Percentiles rank a stretch among this genome's conserved stretches.
Conservation (phyloP, 2,329 filamentous ascomycete species). For the Colletotrichum sp. region DNA sequence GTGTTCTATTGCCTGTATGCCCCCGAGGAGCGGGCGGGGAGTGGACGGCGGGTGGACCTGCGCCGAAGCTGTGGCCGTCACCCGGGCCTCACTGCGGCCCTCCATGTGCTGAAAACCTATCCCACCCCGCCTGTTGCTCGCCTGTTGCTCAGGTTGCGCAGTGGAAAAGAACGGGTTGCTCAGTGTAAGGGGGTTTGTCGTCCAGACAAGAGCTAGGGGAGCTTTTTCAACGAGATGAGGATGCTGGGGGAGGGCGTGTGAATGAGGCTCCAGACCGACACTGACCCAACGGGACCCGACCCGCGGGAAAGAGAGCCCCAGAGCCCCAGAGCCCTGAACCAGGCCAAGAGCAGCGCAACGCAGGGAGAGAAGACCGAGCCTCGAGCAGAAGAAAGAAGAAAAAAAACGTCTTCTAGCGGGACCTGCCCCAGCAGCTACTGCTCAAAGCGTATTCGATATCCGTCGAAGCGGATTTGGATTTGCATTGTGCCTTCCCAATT, state of each 20-base stretch:
- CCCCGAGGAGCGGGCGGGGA: neutral
- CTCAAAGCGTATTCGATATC: neutral
- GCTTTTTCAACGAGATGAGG: neutral
- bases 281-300: neutral
- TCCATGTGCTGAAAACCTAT: neutral
- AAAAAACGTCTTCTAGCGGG: neutral
- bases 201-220: neutral
- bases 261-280: neutral
- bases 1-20: neutral
- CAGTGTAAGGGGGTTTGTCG: conserved; percentile 16
- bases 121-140: neutral
- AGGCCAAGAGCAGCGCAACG: neutral
- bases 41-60: neutral
- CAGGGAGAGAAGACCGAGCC: neutral
- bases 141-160: neutral
- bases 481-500: neutral
- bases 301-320: neutral
- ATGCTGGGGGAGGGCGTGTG: neutral
- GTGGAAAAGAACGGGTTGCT: conserved; percentile 15
- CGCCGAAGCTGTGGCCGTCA: neutral
- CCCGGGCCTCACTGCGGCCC: neutral
- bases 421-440: neutral
- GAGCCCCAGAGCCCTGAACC: neutral
- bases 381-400: neutral
- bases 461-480: neutral